Percentiles rank a stretch among this genome's conserved stretches.
These are phyloP conservation scores for Nitzschia inconspicua DNA, from an alignment of 108 stramenopile genomes.

Conservation along the genomic window DNA sequence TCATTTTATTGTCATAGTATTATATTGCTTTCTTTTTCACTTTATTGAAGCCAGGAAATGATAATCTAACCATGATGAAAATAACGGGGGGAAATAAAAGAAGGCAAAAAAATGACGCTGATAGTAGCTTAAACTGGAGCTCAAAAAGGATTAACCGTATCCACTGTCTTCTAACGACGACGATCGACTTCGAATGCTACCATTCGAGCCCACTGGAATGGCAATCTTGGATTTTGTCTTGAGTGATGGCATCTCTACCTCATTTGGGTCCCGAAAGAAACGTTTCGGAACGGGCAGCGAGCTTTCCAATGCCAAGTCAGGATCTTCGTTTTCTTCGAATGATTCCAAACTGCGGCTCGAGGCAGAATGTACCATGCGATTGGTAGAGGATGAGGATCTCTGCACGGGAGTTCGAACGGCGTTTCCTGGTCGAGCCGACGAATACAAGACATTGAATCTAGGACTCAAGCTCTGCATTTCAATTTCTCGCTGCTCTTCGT, in stretches of 20 bases:
- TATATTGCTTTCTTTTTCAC: neutral
- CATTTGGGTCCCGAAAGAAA: constrained; percentile 47
- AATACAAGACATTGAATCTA: no score
- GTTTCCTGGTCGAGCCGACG: no score
- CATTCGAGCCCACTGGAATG: constrained; percentile 36
- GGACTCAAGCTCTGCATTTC: no score
- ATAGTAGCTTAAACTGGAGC: neutral
- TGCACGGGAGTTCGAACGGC: no score
- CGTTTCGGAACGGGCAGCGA: constrained; percentile 19
- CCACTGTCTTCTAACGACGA: constrained; percentile 4
- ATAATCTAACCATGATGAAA: no score
- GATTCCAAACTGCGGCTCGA: neutral
- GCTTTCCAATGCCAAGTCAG: neutral
- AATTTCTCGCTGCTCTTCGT: neutral
- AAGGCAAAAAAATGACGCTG: neutral
- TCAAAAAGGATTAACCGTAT: neutral
- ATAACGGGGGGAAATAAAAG: neutral
- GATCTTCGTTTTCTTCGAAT: neutral
- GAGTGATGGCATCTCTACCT: constrained; percentile 51
- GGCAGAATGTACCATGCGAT: constrained; percentile 7
- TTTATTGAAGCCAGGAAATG: neutral
- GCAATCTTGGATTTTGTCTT: constrained; percentile 49
- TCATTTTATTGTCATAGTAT: neutral
- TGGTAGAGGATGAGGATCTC: no score
- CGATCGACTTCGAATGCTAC: neutral